Evolutionary conservation across 164 flowering plant species (phyloP).

Genomic region (Liquidambar formosana): DNA sequence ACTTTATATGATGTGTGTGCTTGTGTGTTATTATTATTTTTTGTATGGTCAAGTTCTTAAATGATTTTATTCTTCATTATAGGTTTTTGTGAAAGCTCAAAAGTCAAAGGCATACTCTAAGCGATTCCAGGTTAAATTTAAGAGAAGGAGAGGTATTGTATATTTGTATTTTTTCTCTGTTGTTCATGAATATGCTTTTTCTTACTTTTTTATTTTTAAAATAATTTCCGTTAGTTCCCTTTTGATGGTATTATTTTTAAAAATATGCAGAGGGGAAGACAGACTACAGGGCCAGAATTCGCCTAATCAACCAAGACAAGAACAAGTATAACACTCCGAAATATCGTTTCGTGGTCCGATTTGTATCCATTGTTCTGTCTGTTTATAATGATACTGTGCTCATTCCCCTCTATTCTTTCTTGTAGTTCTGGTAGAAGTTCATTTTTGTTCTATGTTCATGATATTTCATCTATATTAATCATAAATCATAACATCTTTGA

Average conservation of each 20-base stretch:
- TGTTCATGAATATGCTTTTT: not conserved
- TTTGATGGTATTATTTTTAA: not conserved
- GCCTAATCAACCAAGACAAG: constrained; percentile 88
- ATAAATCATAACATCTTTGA: no score
- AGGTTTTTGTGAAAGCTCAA: constrained; percentile 54
- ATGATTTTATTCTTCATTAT: not conserved
- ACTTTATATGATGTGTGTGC: no score
- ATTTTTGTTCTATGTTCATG: no score
- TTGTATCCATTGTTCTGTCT: constrained; percentile 51
- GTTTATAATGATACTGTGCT: not conserved
- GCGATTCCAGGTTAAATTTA: constrained; percentile 55
- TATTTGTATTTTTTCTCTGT: no score
- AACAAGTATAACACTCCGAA: constrained; percentile 94
- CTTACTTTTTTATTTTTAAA: no score
- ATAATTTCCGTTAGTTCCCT: not conserved
- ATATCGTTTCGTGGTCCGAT: constrained; percentile 82
- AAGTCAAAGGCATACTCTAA: constrained; percentile 50
- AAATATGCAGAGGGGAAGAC: constrained; percentile 74
- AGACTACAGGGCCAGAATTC: constrained; percentile 83
- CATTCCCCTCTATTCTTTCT: not conserved
- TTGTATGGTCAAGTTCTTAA: no score
- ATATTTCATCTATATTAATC: no score
- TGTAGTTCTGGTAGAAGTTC: no score
- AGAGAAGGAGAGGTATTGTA: constrained; percentile 56
- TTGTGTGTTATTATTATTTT: no score